These are phyloP conservation scores for Pyrenophora graminea DNA, from an alignment of 2,329 filamentous ascomycete species.

Conservation along the genomic window DNA sequence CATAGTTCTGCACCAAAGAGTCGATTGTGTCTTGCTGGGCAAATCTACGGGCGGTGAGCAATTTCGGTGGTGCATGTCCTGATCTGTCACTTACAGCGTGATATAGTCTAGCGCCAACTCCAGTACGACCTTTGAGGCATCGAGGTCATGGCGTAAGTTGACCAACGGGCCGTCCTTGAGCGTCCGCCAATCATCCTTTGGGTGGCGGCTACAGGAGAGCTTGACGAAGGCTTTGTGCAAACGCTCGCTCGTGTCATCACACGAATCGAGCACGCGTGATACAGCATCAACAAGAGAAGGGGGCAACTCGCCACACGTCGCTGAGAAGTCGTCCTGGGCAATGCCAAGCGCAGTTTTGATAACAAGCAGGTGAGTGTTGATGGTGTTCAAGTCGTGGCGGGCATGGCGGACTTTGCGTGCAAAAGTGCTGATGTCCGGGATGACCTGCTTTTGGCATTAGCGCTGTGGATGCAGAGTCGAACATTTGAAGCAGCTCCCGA, in stretches of 20 bases:
- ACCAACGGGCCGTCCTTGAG: constrained; percentile 24
- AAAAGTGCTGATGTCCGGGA: constrained; percentile 36
- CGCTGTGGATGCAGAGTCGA: constrained; percentile 6
- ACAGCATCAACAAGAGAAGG: constrained; percentile 31
- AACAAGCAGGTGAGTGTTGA: constrained; percentile 39
- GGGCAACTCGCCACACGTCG: constrained; percentile 22
- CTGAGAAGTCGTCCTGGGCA: constrained; percentile 39
- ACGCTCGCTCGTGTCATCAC: constrained; percentile 31
- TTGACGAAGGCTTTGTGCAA: constrained; percentile 37
- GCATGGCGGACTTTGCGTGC: constrained; percentile 39
- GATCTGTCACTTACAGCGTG: constrained; percentile 29
- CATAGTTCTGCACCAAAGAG: constrained; percentile 22
- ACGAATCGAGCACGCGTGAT: constrained; percentile 37
- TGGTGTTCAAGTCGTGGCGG: constrained; percentile 38
- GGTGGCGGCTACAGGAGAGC: constrained; percentile 29
- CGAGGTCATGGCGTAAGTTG: constrained; percentile 30
- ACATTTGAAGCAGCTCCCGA: constrained; percentile 8
- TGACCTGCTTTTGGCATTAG: constrained; percentile 29
- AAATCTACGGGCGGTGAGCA: constrained; percentile 16
- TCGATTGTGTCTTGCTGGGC: constrained; percentile 27
- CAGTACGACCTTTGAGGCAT: constrained; percentile 32
- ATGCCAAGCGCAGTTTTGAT: constrained; percentile 40
- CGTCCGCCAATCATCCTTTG: constrained; percentile 28
- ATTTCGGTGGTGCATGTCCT: background rate
- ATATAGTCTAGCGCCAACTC: constrained; percentile 39